These are phyloP conservation scores for Chaetomium sp. DNA, from an alignment of 2,329 filamentous ascomycete species.

Conservation along the genomic window DNA sequence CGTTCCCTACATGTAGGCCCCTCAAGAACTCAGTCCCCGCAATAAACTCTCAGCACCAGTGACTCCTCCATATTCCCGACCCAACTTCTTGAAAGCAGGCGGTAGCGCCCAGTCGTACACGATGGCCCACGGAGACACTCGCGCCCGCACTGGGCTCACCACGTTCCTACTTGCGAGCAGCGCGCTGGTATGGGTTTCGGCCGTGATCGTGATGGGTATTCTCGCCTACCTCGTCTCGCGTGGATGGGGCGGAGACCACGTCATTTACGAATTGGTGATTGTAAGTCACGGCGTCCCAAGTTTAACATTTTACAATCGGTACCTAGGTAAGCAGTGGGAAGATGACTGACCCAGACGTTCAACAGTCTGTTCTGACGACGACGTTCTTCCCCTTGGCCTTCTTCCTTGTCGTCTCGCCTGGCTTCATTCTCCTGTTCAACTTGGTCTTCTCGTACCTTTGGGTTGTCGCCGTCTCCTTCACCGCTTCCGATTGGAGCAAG, in stretches of 20 bases:
- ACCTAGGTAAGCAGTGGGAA: no score
- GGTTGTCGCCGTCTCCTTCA: constrained; percentile 41
- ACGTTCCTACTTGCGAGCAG: constrained; percentile 38
- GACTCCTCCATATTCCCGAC: background rate
- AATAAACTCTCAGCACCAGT: background rate
- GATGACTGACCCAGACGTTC: constrained; percentile 5
- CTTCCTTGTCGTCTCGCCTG: constrained; percentile 36
- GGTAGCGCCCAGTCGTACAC: background rate
- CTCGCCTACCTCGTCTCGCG: constrained; percentile 38
- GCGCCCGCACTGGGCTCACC: constrained; percentile 32
- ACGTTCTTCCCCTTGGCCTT: constrained; percentile 40
- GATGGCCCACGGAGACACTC: constrained; percentile 28
- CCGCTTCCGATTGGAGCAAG: constrained; percentile 38
- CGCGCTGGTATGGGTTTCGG: constrained; percentile 39
- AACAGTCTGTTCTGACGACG: constrained; percentile 40
- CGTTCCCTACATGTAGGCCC: background rate
- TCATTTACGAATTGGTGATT: constrained; percentile 41
- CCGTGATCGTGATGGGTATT: constrained; percentile 43
- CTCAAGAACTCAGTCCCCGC: background rate
- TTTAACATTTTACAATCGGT: background rate
- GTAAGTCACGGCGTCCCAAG: constrained; percentile 32
- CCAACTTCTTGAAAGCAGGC: background rate
- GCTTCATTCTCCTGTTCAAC: constrained; percentile 40
- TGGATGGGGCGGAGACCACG: constrained; percentile 31
- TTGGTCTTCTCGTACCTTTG: constrained; percentile 43